These are phyloP conservation scores for Fusarium veterinarium DNA, from an alignment of 2,329 filamentous ascomycete species.

Conservation along the genomic window DNA sequence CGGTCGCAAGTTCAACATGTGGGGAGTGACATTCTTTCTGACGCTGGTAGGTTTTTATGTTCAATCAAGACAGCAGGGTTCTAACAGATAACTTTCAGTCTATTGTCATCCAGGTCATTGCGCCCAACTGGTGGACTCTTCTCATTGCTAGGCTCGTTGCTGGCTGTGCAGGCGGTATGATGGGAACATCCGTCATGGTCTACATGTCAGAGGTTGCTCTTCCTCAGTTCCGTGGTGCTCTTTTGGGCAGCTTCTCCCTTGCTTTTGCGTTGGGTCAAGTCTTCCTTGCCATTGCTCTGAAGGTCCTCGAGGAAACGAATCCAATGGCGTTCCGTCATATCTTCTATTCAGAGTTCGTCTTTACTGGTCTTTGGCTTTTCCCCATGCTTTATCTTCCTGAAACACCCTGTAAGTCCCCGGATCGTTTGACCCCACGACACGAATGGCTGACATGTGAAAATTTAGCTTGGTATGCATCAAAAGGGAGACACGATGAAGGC, in stretches of 20 bases:
- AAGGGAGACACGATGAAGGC: neutral
- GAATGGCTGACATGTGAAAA: neutral
- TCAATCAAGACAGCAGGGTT: too few relatives aligned
- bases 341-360: neutral
- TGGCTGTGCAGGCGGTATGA: slow-evolving; percentile 17
- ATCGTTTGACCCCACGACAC: too few relatives aligned
- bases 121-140: neutral
- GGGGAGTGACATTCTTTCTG: neutral
- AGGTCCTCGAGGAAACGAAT: neutral
- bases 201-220: slow-evolving; percentile 25
- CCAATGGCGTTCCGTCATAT: neutral
- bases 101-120: neutral
- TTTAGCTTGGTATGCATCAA: neutral
- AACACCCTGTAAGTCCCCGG: neutral
- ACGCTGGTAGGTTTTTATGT: neutral
- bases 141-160: slow-evolving; percentile 15
- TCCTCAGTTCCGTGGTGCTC: slow-evolving; percentile 9
- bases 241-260: slow-evolving; percentile 10
- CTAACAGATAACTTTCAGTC: neutral
- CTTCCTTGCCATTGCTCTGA: neutral
- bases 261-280: neutral
- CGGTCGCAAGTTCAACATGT: neutral
- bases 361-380: neutral
- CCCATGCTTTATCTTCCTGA: neutral
- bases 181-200: slow-evolving; percentile 24